phyloP scores from a whole-genome alignment of 2,329 filamentous ascomycete species.

The Chrysoporthe puriensis region DNA sequence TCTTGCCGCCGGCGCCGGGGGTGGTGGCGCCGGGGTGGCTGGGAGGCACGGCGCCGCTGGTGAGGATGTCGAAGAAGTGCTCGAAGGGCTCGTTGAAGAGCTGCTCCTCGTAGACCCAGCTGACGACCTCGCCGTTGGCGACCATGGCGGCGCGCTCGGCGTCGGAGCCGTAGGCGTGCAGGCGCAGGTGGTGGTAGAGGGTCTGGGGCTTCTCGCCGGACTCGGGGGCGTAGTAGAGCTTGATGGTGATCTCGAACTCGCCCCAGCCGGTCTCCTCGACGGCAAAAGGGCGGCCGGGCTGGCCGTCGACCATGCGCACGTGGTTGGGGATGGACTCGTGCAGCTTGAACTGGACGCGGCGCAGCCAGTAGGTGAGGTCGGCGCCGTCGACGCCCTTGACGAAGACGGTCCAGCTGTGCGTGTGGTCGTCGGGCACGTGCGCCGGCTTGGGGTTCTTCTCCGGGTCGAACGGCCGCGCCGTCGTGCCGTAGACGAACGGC shows the following conservation, averaged over 20 bases:
- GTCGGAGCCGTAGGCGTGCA: slow-evolving; percentile 89
- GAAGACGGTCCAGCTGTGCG: slow-evolving; percentile 95
- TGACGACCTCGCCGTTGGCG: slow-evolving; percentile 65
- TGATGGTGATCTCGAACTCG: slow-evolving; percentile 95
- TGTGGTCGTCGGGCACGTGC: slow-evolving; percentile 84
- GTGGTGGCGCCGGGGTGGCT: slow-evolving; percentile 28
- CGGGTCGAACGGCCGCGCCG: slow-evolving; percentile 78
- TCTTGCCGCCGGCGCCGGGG: slow-evolving; percentile 42
- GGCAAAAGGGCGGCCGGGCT: slow-evolving; percentile 71
- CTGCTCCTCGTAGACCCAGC: slow-evolving; percentile 89
- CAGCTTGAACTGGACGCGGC: slow-evolving; percentile 96
- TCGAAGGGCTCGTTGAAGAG: slow-evolving; percentile 98
- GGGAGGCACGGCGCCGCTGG: slow-evolving; percentile 65
- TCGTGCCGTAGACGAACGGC: slow-evolving; percentile 76
- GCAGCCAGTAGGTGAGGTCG: slow-evolving; percentile 93
- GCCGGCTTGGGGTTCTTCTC: slow-evolving; percentile 76
- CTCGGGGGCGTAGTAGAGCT: slow-evolving; percentile 89
- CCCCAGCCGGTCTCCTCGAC: slow-evolving; percentile 96
- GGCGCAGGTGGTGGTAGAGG: slow-evolving; percentile 87
- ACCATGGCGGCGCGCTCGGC: slow-evolving; percentile 67
- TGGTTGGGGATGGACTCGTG: slow-evolving; percentile 96
- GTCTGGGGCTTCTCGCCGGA: slow-evolving; percentile 92
- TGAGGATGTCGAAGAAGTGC: slow-evolving; percentile 86
- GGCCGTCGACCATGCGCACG: slow-evolving; percentile 79
- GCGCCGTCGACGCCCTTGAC: slow-evolving; percentile 88